Evolutionary conservation across 306 rosid genomes (phyloP), one percentile per base, ranked within the genome.

Genomic region (Dryas drummondii): DNA sequence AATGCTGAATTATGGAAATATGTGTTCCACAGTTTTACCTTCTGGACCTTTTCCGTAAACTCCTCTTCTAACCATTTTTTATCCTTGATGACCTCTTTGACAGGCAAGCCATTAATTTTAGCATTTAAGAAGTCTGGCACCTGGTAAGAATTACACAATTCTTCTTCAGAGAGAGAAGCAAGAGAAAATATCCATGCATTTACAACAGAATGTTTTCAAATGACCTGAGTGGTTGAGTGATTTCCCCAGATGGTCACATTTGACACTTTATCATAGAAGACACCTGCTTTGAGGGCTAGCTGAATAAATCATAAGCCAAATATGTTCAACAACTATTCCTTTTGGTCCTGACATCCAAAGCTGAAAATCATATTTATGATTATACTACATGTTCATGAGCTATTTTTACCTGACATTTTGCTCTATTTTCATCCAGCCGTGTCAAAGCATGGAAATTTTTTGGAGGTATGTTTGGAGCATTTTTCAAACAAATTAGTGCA

Each of bases 261-360:
- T 53, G 97, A 94, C 65, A 94, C 99, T 85, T 90, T 82, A 84
- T 94, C 99, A 70, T 94, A 94, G 90, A 94, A 94, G 70, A 94
- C 97, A 4, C 99, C 99, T 9, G 97, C 99, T 85, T 94, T 94
- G 81, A 90, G 97, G 62, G 99, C 99, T 49, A 94, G 86, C 99
- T 94, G 88, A 40, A 37, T 7, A 77, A 68, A 78, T 46, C 49
- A 72, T 75, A 82, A 56, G 12, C 70, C 75, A 81, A 70, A 82
- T 54, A 46, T 67, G 51, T 42, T 72, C 54, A 67, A 42, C 4
- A 37, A 5, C 22, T 45, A 73, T 54, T 67, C 53, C 53, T 68
- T 54, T 60, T 72, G 54, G 37, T 69, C 52, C 46, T 22, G 66
- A 57, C 32, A 66, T 67, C 50, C 5, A 57, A 37, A 45, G 50